Percentiles rank a stretch among this genome's conserved stretches.
Conservation (phyloP, 495 filamentous ascomycete genomes). For the Lindgomyces ingoldianus region DNA sequence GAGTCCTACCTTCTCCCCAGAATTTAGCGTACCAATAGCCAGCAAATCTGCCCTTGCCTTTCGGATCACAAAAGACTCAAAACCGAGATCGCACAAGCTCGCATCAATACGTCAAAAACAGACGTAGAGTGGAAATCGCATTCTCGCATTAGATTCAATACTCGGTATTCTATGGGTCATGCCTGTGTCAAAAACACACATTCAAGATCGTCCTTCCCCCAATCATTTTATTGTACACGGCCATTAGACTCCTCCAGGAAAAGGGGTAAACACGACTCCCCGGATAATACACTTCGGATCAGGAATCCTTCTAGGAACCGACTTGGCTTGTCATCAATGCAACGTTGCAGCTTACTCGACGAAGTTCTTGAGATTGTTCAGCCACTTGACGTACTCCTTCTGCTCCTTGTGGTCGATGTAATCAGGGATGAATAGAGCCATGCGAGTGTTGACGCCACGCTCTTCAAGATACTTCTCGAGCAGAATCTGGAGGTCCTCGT, state of each 20-base stretch:
- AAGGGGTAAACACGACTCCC: too few relatives aligned
- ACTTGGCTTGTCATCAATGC: too few relatives aligned
- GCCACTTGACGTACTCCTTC: slow-evolving; percentile 91
- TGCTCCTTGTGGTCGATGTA: slow-evolving; percentile 99
- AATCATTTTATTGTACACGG: slow-evolving; percentile 6
- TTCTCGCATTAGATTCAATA: slow-evolving; percentile 1
- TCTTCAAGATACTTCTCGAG: slow-evolving; percentile 94
- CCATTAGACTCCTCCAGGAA: slow-evolving; percentile 12
- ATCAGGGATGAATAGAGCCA: slow-evolving; percentile 89
- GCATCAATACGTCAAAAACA: too few relatives aligned
- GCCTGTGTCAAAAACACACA: neutral
- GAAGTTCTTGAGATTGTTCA: slow-evolving; percentile 57
- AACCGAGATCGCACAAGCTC: too few relatives aligned
- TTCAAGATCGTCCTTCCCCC: neutral
- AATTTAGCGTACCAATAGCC: too few relatives aligned
- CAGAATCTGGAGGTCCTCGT: slow-evolving; percentile 90
- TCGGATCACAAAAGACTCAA: too few relatives aligned
- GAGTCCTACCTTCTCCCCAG: too few relatives aligned
- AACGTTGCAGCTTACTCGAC: slow-evolving; percentile 27
- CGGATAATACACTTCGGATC: too few relatives aligned
- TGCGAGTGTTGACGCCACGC: slow-evolving; percentile 81
- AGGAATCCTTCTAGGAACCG: too few relatives aligned
- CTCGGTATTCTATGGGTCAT: neutral
- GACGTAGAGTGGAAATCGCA: slow-evolving; percentile 16
- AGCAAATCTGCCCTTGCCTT: too few relatives aligned